Evolutionary conservation across 306 rosid species (phyloP), one percentile per base, ranked within the genome.

Genomic region (Quercus alba): DNA sequence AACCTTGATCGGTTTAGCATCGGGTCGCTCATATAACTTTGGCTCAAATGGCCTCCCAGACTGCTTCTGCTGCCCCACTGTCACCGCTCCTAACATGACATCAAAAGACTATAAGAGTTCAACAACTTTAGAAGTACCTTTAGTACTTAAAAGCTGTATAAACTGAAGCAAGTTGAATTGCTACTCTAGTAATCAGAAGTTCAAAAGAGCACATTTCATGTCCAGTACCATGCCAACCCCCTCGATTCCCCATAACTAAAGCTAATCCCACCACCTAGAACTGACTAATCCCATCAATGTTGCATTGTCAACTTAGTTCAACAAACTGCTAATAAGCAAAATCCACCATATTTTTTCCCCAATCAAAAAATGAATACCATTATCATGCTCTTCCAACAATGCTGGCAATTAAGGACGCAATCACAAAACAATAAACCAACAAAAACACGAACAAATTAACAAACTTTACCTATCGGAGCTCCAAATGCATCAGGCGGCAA

Each of bases 401-500:
- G 75, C 56, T 74, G 26, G 49, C 26, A 80, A 77, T 52, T 57
- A 58, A 49, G 79, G 30, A 3, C 52, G 67, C 49, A 76, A 54
- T 57, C 15, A 64, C 18, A 33, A 44, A 64, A 28, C 57, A 1
- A 70, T 13, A 5, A 2, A 51, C 14, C 46, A 56, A 55, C 0
- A 70, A 77, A 82, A 5, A 13, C 19, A 11, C 5, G 15, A 20
- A 76, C 46, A 38, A 0, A 7, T 38, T 7, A 81, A 64, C 57
- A 19, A 77, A 68, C 46, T 77, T 79, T 88, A 93, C 97, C 97
- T 80, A 90, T 73, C 4, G 89, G 92, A 2, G 90, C 81, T 46
- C 95, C 94, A 81, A 93, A 93, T 54, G 95, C 95, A 83, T 79
- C 92, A 0, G 91, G 94, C 0, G 97, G 97, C 89, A 90, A 76